Base-by-base conservation (phyloP, 352 stramenopile species). In the Phytophthora sojae region DNA sequence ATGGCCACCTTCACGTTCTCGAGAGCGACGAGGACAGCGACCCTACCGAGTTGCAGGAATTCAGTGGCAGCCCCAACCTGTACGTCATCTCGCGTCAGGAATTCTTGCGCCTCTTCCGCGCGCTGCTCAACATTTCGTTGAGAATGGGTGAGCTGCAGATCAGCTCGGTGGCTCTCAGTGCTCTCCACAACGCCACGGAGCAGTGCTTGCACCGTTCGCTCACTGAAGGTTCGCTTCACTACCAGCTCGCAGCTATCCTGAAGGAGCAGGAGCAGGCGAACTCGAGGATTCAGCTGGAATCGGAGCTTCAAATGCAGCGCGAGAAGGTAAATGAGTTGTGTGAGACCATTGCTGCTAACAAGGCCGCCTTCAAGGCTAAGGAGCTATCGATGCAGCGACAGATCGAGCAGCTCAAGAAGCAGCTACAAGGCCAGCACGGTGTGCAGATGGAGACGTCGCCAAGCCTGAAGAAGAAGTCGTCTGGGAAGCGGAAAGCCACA, bases 121-220 rank as follows among this genome's bases (percentile, higher is more conserved):
- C 65, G 21, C 56, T 79, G 1, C 68, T 91, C 15, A 61, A 61
- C 14, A 67, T 81, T 29, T 67, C 66, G 26, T n/a, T 84, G 54
- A 69, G 64, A 57, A 50, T 80, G 35, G 74, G 77, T 12, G 74
- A 80, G 51, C 61, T 90, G 9, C 69, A 78, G 8, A 90, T 95
- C 65, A 91, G 74, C 51, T 77, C 83, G 0, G 86, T 93, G 6
- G 89, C 86, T 3, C 68, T 95, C 7, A 95, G 86, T 49, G 88
- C 85, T 5, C 65, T 96, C 8, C 89, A 96, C 69, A 96, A 93
- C 37, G 79, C 81, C 6, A 75, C 77, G 2, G 89, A 96, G 74
- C 86, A 94, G 58, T 89, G 86, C 57, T 59, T 96, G 29, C 73
- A 92, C 42, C 75, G 73, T 21, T 81, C 75, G 12, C 71, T 96